Base-by-base conservation (phyloP, 2,329 filamentous ascomycete species). In the Colletotrichum sp. region DNA sequence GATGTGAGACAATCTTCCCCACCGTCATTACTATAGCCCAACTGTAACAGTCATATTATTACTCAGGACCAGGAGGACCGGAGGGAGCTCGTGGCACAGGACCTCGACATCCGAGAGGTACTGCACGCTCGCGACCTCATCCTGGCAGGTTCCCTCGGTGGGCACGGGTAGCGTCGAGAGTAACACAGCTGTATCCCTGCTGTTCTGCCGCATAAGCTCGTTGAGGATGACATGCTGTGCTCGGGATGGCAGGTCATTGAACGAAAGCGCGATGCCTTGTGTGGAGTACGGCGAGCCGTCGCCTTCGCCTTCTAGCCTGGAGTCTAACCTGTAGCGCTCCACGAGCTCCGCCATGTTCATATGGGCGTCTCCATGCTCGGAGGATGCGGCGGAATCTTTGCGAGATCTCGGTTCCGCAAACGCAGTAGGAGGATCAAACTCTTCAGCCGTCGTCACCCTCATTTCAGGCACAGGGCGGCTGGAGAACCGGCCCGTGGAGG, bases 21-120 rank as follows among this genome's bases (percentile, higher is more conserved):
- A 79, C 80, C 25, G 27, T 30, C 65, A 19, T 36, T 28, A 69
- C 28, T 39, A 74, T 77, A 95, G 84, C 82, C 93, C 94, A 80
- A 94, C 94, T 8, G 94, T 98, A 63, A 98, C 95, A 19, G 95
- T 98, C 94, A 98, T 96, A 80, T 93, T 95, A 84, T 98, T 98
- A 84, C 94, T 96, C 84, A 98, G 90, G 52, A 98, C 94, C 83
- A 98, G 86, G 80, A 98, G 83, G 61, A 92, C 91, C 1, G 95
- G 95, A 32, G 95, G 95, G 77, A 96, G 85, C 13, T 91, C 93
- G 80, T 93, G 91, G 83, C 94, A 96, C 74, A 98, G 85, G 3
- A 97, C 91, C 83, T 97, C 94, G 75, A 96, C 87, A 83, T 96
- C 94, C 66, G 91, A 93, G 64, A 98, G 87, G 83, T 97, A 98